Evolutionary conservation across 2,329 filamentous ascomycete species (phyloP).

Genomic region (Colletotrichum aenigma): DNA sequence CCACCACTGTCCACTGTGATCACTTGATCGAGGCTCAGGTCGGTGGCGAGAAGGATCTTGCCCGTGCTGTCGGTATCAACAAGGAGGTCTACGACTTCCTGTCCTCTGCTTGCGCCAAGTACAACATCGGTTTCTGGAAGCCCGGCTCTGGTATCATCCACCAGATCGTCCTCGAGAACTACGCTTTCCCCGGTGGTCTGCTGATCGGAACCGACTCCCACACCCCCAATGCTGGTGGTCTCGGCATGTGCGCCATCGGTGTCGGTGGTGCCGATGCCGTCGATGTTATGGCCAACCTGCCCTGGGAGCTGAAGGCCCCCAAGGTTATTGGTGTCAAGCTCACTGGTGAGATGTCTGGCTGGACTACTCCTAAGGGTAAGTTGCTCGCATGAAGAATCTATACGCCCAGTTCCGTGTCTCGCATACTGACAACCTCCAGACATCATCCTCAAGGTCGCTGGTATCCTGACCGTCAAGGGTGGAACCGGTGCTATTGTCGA

Average conservation of each 20-base stretch:
- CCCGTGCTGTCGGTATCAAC: constrained; percentile 90
- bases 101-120: constrained; percentile 92
- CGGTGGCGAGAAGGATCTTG: constrained; percentile 92
- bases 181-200: constrained; percentile 97
- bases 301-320: constrained; percentile 98
- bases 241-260: constrained; percentile 93
- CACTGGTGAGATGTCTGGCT: constrained; percentile 86
- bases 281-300: constrained; percentile 96
- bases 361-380: constrained; percentile 90
- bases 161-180: constrained; percentile 98
- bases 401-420: background rate
- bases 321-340: constrained; percentile 97
- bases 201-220: constrained; percentile 98
- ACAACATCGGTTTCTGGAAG: constrained; percentile 99
- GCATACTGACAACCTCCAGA: constrained; percentile 52
- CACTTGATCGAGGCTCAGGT: constrained; percentile 98
- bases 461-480: constrained; percentile 96
- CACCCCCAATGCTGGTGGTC: constrained; percentile 95
- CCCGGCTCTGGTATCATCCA: constrained; percentile 99
- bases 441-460: constrained; percentile 96
- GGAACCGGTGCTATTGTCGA: constrained; percentile 92
- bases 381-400: constrained; percentile 20
- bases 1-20: constrained; percentile 96
- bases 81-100: constrained; percentile 99
- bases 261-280: constrained; percentile 98